Evolutionary conservation across 257 asterid species (phyloP).

Genomic region (Parsonsia alboflavescens): DNA sequence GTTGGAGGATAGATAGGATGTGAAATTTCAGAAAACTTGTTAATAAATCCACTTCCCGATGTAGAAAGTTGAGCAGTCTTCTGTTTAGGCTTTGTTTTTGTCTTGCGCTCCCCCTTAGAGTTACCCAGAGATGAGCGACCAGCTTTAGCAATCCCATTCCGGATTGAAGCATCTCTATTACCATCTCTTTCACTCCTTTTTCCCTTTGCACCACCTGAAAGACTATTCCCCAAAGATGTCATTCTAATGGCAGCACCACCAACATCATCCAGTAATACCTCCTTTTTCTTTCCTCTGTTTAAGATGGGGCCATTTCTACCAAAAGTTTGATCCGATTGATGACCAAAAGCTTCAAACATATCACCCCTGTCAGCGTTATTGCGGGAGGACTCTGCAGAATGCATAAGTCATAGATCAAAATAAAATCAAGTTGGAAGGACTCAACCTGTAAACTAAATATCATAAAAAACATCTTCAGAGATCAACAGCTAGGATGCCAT

Average conservation of each 20-base stretch:
- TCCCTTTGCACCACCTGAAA: slow-evolving; percentile 71
- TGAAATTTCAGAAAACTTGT: slow-evolving; percentile 37
- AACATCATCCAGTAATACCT: slow-evolving; percentile 72
- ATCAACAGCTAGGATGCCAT: background rate
- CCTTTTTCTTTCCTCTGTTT: slow-evolving; percentile 83
- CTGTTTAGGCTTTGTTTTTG: slow-evolving; percentile 79
- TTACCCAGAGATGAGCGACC: slow-evolving; percentile 58
- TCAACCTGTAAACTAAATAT: background rate
- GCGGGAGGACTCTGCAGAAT: slow-evolving; percentile 22
- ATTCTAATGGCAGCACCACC: slow-evolving; percentile 52
- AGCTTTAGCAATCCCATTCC: slow-evolving; percentile 40
- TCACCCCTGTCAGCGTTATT: slow-evolving; percentile 38
- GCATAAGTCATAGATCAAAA: background rate
- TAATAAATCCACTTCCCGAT: slow-evolving; percentile 55
- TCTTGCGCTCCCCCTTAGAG: slow-evolving; percentile 77
- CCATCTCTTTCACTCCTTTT: slow-evolving; percentile 82
- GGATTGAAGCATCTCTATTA: slow-evolving; percentile 33
- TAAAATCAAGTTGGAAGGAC: slow-evolving; percentile 6
- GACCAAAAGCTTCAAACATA: slow-evolving; percentile 33
- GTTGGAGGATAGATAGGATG: slow-evolving; percentile 31
- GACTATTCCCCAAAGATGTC: slow-evolving; percentile 44
- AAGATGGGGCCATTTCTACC: slow-evolving; percentile 56
- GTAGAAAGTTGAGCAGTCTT: slow-evolving; percentile 80
- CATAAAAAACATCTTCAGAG: background rate
- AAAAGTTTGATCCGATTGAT: slow-evolving; percentile 40